These are phyloP conservation scores for Henckelia pumila DNA, from an alignment of 257 asterid genomes.

Conservation along the genomic window DNA sequence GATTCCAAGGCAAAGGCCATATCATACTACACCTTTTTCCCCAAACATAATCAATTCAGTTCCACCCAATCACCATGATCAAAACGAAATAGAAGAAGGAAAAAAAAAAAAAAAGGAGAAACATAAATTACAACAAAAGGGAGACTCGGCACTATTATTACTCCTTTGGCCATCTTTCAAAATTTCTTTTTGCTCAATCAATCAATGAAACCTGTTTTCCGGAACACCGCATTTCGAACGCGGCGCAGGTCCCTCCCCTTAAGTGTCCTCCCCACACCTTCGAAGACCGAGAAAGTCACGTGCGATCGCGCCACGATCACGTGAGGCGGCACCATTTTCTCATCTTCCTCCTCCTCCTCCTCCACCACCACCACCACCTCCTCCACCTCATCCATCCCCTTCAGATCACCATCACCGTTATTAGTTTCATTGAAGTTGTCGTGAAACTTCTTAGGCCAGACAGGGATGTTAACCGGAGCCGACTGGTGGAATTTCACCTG, in stretches of 20 bases:
- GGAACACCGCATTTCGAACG: constrained; percentile 83
- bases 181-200: constrained; percentile 25
- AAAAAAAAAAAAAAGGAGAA: neutral
- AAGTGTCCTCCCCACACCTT: constrained; percentile 85
- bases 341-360: constrained; percentile 30
- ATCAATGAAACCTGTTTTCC: constrained; percentile 86
- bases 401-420: constrained; percentile 15
- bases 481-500: constrained; percentile 52
- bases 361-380: constrained; percentile 43
- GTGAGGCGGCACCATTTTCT: constrained; percentile 92
- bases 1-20: neutral
- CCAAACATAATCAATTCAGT: neutral
- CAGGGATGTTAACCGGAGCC: constrained; percentile 80
- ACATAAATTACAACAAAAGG: constrained; percentile 14
- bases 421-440: neutral
- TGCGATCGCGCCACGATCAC: constrained; percentile 86
- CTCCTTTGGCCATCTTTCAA: neutral
- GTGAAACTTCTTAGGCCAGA: constrained; percentile 48
- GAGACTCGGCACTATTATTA: neutral
- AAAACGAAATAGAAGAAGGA: neutral
- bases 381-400: constrained; percentile 44
- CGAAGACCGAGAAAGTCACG: constrained; percentile 87
- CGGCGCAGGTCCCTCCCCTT: constrained; percentile 84
- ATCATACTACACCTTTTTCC: neutral
- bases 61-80: neutral